These are phyloP conservation scores for Litchi chinensis DNA, from an alignment of 345 rosid genomes.

Conservation along the genomic window DNA sequence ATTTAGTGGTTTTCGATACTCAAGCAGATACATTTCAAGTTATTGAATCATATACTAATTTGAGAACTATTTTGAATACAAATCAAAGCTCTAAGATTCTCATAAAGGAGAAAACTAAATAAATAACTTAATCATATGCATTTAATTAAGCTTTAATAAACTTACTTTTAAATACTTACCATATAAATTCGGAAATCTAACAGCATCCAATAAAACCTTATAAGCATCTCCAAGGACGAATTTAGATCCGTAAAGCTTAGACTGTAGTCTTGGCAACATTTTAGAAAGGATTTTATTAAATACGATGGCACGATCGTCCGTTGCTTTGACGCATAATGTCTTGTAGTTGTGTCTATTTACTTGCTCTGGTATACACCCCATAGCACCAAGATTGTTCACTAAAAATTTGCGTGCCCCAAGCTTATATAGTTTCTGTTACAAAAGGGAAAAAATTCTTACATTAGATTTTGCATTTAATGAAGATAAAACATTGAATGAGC, in stretches of 20 bases:
- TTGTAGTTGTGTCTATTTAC: not conserved
- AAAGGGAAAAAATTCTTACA: not conserved
- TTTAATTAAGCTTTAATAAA: too few species aligned
- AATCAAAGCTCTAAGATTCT: too few species aligned
- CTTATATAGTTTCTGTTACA: not conserved
- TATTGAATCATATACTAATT: too few species aligned
- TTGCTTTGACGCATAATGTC: not conserved
- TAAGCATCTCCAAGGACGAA: conserved; percentile 12
- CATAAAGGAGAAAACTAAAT: too few species aligned
- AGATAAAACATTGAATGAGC: not conserved
- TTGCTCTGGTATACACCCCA: conserved; percentile 4
- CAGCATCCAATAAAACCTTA: not conserved
- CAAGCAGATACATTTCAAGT: too few species aligned
- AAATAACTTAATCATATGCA: not conserved
- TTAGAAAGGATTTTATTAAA: conserved; percentile 1
- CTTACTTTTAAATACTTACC: not conserved
- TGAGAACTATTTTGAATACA: too few species aligned
- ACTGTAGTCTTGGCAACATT: not conserved
- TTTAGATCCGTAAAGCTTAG: not conserved
- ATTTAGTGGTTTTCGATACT: too few species aligned
- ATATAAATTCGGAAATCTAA: not conserved
- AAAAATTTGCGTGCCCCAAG: conserved; percentile 19
- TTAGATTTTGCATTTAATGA: not conserved
- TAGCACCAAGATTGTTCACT: conserved; percentile 3
- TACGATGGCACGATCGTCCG: not conserved